These are phyloP conservation scores for Exserohilum turcica DNA, from an alignment of 2,329 filamentous ascomycete genomes.

Conservation along the genomic window DNA sequence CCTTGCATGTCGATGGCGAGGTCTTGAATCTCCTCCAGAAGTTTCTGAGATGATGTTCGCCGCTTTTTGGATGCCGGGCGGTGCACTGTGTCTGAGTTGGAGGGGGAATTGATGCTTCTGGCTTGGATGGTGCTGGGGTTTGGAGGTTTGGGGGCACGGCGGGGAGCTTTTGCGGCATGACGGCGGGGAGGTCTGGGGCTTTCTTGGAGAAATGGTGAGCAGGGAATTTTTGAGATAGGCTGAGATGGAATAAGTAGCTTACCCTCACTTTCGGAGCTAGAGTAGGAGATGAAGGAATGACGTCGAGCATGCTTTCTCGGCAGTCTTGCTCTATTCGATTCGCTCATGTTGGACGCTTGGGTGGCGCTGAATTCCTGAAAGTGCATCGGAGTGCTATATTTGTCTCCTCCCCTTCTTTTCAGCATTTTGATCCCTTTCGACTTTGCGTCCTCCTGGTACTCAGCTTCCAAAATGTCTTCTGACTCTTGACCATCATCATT, in stretches of 20 bases:
- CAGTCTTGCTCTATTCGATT: no score
- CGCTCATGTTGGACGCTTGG: no score
- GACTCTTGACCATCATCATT: not conserved
- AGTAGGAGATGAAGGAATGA: no score
- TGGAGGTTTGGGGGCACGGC: not conserved
- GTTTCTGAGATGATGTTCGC: not conserved
- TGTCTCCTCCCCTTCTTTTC: no score
- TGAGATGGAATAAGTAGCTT: no score
- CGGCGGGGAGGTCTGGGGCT: no score
- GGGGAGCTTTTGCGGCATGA: not conserved
- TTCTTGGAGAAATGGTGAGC: no score
- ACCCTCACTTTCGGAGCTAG: no score
- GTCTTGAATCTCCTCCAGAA: not conserved
- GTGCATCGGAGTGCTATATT: no score
- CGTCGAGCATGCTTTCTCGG: no score
- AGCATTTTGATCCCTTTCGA: not conserved
- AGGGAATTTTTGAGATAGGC: no score
- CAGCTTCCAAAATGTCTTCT: not conserved
- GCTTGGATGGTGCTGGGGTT: not conserved
- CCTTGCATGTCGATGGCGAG: slow-evolving; percentile 5
- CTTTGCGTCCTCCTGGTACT: not conserved
- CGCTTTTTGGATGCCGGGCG: not conserved
- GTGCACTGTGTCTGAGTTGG: not conserved
- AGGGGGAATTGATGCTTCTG: not conserved
- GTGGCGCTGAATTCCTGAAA: no score